These are phyloP conservation scores for Alternaria hordeiaustralica DNA, from an alignment of 2,329 filamentous ascomycete genomes.

Conservation along the genomic window DNA sequence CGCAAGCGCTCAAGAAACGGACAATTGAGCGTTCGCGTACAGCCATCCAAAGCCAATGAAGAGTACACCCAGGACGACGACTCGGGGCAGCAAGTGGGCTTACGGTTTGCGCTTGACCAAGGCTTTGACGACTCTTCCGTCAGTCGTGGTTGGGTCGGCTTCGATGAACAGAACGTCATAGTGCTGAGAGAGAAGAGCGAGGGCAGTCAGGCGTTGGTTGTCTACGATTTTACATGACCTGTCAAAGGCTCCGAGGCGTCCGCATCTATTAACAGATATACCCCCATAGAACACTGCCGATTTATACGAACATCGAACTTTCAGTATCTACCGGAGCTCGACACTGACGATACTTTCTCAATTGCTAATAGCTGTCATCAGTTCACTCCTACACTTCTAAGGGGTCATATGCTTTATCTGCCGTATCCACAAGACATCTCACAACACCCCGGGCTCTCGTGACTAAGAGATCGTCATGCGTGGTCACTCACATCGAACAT, in stretches of 20 bases:
- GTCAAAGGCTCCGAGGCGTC: neutral
- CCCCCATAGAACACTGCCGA: neutral
- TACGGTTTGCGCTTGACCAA: constrained; percentile 46
- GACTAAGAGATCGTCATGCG: neutral
- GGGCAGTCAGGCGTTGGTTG: constrained; percentile 75
- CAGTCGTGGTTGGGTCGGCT: constrained; percentile 74
- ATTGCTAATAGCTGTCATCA: neutral
- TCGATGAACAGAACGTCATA: constrained; percentile 92
- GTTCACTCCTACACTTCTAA: neutral
- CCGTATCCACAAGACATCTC: neutral
- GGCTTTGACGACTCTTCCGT: constrained; percentile 50
- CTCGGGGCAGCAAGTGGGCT: constrained; percentile 34
- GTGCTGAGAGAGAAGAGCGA: constrained; percentile 74
- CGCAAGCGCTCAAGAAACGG: constrained; percentile 52
- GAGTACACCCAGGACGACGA: constrained; percentile 28
- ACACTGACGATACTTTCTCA: neutral
- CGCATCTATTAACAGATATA: neutral
- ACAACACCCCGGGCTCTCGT: neutral
- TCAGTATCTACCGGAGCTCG: neutral
- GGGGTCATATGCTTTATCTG: neutral
- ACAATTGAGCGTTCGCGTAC: constrained; percentile 62
- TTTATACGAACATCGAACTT: neutral
- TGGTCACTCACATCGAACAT: neutral
- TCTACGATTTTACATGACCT: constrained; percentile 81
- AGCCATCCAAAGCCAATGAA: constrained; percentile 44